Base-by-base conservation (phyloP, 805 yeast species). In the Myxozyma neotropica region DNA sequence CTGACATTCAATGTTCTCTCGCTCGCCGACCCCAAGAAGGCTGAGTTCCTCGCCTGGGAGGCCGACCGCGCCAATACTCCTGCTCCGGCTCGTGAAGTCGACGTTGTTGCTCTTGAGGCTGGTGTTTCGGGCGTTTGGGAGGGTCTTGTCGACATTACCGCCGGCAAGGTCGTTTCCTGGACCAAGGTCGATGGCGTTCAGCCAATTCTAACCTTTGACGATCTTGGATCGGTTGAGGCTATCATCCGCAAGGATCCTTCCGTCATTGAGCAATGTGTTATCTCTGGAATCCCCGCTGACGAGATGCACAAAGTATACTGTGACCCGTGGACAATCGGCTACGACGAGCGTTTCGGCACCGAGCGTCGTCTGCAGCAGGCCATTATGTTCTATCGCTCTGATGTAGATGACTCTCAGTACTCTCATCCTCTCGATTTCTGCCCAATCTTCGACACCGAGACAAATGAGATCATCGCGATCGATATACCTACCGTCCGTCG, bases 291-390 rank as follows among this genome's bases (percentile, higher is more conserved):
- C 65, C 85, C 89, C 59, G 82, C 79, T 29, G 72, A 72, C 55
- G 86, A 85, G 53, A 84, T 85, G 85, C 75, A 79, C 70, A 78
- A 80, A 67, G 77, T 83, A 47, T 83, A 81, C 76, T 83, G 87
- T 75, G 87, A 84, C 70, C 85, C 87, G 53, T 83, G 87, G 87
- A 81, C 87, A 33, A 83, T 84, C 69, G 88, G 88, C 49, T 84
- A 81, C 69, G 88, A 84, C 71, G 87, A 82, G 76, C 80, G 93
- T 75, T 87, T 89, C 88, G 93, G 93, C 45, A 82, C 87, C 47
- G 79, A 83, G 51, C 80, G 82, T 72, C 80, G 94, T 75, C 80
- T 87, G 63, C 93, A 87, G 74, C 94, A 87, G 74, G 92, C 92
- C 43, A 80, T 88, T 73, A 80, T 88, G 80, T 87, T 86, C 78